These are phyloP conservation scores for Chaetoceros tenuissimus DNA, from an alignment of 108 stramenopile species.

Conservation along the genomic window DNA sequence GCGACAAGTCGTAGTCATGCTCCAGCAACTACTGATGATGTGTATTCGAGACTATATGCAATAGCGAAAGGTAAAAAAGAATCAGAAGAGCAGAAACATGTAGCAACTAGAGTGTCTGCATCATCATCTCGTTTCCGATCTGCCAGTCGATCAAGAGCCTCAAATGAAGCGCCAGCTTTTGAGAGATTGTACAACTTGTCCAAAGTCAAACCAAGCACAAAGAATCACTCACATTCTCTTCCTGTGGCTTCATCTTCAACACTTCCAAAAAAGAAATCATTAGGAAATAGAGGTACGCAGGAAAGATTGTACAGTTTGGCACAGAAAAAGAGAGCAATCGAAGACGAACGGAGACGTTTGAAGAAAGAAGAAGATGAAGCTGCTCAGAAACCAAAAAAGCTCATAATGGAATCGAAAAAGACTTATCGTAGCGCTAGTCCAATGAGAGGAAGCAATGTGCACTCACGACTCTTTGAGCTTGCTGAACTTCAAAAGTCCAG, in stretches of 20 bases:
- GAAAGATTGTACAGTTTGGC: not conserved
- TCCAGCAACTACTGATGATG: too few relatives aligned
- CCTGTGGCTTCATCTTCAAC: not conserved
- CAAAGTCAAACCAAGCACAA: not conserved
- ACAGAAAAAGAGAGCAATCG: not conserved
- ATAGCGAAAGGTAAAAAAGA: not conserved
- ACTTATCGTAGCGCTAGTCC: not conserved
- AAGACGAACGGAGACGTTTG: not conserved
- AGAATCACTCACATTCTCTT: too few relatives aligned
- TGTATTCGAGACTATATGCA: too few relatives aligned
- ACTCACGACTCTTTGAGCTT: not conserved
- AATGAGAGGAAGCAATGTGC: not conserved
- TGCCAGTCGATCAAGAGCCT: not conserved
- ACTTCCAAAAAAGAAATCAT: not conserved
- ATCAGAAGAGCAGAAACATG: not conserved
- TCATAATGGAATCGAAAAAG: not conserved
- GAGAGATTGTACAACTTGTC: not conserved
- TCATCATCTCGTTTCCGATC: not conserved
- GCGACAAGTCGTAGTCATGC: too few relatives aligned
- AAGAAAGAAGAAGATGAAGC: not conserved
- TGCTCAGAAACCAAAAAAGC: not conserved
- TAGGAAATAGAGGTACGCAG: not conserved
- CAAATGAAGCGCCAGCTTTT: not conserved
- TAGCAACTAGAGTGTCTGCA: not conserved
- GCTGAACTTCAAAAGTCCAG: not conserved